Percentiles rank a stretch among this genome's conserved stretches.
These are phyloP conservation scores for Graphilbum ipis-grandicollis DNA, from an alignment of 2,329 filamentous ascomycete genomes.

Conservation along the genomic window DNA sequence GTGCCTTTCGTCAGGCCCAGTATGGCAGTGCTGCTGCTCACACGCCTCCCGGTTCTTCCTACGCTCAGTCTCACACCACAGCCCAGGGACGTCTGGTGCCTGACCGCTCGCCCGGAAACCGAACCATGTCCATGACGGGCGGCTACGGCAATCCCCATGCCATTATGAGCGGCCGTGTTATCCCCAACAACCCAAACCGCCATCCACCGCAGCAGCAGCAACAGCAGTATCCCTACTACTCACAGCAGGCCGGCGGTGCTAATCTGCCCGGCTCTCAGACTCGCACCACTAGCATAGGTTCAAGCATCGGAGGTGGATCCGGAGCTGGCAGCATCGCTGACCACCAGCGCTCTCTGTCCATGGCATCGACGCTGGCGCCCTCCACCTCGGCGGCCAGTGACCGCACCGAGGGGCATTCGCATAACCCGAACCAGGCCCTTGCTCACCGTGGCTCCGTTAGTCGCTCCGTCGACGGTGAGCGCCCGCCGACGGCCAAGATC, in stretches of 20 bases:
- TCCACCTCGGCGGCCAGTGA: constrained; percentile 45
- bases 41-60: constrained; percentile 14
- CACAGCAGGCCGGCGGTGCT: no score
- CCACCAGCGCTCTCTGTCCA: constrained; percentile 56
- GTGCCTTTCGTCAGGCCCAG: constrained; percentile 61
- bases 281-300: constrained; percentile 25
- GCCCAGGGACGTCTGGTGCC: constrained; percentile 84
- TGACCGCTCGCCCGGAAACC: constrained; percentile 66
- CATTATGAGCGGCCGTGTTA: constrained; percentile 83
- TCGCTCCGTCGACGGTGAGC: constrained; percentile 34
- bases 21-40: constrained; percentile 36
- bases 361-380: constrained; percentile 67
- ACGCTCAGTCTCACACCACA: constrained; percentile 53
- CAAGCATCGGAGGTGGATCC: background rate
- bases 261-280: constrained; percentile 27
- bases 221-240: no score
- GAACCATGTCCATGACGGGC: constrained; percentile 90
- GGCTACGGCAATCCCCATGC: constrained; percentile 58
- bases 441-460: constrained; percentile 38
- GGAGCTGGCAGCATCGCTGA: constrained; percentile 23
- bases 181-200: constrained; percentile 45
- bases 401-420: constrained; percentile 18
- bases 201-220: constrained; percentile 2
- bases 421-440: constrained; percentile 16
- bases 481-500: constrained; percentile 42